Conservation (phyloP, 2,329 filamentous ascomycete genomes). For the Aspergillus terreus region DNA sequence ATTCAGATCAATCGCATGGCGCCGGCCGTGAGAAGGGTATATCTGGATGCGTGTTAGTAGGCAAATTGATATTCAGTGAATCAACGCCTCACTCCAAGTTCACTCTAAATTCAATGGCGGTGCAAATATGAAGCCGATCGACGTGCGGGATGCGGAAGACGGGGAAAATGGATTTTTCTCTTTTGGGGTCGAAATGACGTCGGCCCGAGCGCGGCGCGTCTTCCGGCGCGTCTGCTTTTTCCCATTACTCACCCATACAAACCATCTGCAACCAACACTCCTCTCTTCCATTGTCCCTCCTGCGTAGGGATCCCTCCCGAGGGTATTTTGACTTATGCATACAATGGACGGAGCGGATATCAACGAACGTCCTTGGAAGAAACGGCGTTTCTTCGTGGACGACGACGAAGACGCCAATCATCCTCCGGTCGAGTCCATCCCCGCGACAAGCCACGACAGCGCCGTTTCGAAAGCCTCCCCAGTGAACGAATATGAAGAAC, state of each 20-base stretch:
- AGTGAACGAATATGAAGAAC: neutral
- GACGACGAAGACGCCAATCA: constrained; percentile 28
- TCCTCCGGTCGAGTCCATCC: constrained; percentile 9
- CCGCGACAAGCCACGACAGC: constrained; percentile 16
- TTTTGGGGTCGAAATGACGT: constrained; percentile 16
- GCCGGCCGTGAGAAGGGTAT: too few relatives aligned
- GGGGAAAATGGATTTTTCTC: constrained; percentile 4
- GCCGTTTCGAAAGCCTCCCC: constrained; percentile 8
- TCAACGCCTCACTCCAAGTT: too few relatives aligned
- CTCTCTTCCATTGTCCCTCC: neutral
- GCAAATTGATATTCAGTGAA: too few relatives aligned
- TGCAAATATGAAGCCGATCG: neutral
- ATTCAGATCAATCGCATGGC: neutral
- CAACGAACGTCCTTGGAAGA: constrained; percentile 56
- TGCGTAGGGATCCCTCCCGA: neutral
- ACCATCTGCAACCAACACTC: constrained; percentile 6
- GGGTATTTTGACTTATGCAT: neutral
- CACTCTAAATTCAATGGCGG: too few relatives aligned
- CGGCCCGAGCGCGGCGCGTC: constrained; percentile 28
- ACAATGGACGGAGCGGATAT: constrained; percentile 39
- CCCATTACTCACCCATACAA: neutral
- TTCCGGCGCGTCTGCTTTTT: constrained; percentile 30
- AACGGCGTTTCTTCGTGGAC: constrained; percentile 61
- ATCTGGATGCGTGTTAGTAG: too few relatives aligned
- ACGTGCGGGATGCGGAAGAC: neutral